Base-by-base conservation (phyloP, 2,329 filamentous ascomycete species). In the Mycosphaerella sp. region DNA sequence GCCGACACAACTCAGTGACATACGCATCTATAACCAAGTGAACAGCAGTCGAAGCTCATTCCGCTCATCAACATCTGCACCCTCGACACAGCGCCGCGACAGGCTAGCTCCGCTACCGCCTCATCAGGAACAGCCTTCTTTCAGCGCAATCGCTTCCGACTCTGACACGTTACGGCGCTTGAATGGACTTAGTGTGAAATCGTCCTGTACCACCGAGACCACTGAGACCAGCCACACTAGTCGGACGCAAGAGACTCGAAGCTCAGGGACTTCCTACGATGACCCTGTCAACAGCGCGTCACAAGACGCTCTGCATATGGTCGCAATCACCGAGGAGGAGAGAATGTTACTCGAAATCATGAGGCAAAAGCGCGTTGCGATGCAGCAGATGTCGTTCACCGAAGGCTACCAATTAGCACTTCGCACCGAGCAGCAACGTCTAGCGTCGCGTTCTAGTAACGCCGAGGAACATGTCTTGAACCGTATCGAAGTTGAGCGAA, bases 291-390 rank as follows among this genome's bases (percentile, higher is more conserved):
- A 42, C 42, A 34, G 39, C 12, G 47, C 46, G 10, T 41, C 46
- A 11, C 29, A 45, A 21, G 60, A 62, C 34, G 53, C 48, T 26
- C 40, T 55, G 54, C 56, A 64, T 57, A 55, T 61, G 63, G 76
- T 78, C 71, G 72, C 73, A 31, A 75, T 78, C 12, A 76, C 75
- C 1, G 69, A 74, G 51, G 76, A 78, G 61, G 76, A 78, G 60
- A 75, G 76, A 63, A 72, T 73, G 23, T 61, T 78, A 11, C 58
- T 78, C 36, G 75, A 77, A 51, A 66, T 77, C 64, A 76, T 78
- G 73, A 73, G 76, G 6, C 69, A 71, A 53, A 78, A 77, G 60
- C 70, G 75, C 43, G 74, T 74, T 9, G 71, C 70, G 6, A 76
- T 76, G 74, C 69, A 69, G 26, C 71, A 74, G 58, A 66, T 70